Evolutionary conservation across 495 filamentous ascomycete genomes (phyloP), one percentile per base, ranked within the genome.

Genomic region (Lichina pygmaea): DNA sequence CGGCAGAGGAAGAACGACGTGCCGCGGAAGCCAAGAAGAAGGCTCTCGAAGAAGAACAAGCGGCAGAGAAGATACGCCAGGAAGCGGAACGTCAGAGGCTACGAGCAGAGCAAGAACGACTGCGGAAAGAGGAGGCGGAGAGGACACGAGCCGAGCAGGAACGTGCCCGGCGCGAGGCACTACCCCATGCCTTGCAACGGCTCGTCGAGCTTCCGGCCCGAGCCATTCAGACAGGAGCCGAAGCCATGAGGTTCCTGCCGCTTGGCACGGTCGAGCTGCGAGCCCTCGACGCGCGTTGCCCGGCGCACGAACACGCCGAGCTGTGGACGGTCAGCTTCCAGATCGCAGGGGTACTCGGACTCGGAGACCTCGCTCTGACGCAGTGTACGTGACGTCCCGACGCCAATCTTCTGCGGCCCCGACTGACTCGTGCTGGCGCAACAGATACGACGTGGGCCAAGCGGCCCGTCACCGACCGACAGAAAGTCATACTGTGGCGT

Each of bases 251-350:
- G 44, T 72, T 66, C 50, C 60, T 70, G 51, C 68, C 68, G 13
- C 52, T 72, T 8, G 63, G 63, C 13, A 70, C 66, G 36, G 68
- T 62, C 10, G 58, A 60, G 40, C 67, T 63, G 9, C 48, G 54
- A 33, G 65, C 71, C 43, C 58, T 72, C 16, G 60, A 70, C 34
- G 58, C 63, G 33, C 47, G 46, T 16, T 69, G 62, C 53, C 51
- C 44, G 2, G 15, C 17, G 17, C 2, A 45, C 33, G 33, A 3
- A 38, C 61, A 62, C 7, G 58, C 64, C 24, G 79, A 85, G 51
- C 67, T 71, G 56, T 86, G 80, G 78, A 62, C 84, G 51, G 71
- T 80, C 32, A 85, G 83, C 50, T 75, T 77, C 41, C 69, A 85
- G 52, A 75, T 75, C 46, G 78, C 79, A 13, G 68, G 80, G 13